phyloP scores from a whole-genome alignment of 2,329 filamentous ascomycete species.

The Botrytis squamosa region DNA sequence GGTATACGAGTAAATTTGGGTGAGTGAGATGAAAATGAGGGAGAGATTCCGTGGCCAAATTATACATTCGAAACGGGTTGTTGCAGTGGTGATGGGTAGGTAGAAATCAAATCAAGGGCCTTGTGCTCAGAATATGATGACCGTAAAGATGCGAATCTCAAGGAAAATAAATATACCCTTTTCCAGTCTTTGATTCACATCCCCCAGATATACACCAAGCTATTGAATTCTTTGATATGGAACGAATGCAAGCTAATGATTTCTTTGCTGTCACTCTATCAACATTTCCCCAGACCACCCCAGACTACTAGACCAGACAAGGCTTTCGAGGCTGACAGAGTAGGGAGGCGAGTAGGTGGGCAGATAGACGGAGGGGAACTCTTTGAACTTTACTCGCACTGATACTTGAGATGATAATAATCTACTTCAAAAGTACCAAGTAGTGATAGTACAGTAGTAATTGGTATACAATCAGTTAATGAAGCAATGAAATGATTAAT shows the following conservation, averaged over 20 bases:
- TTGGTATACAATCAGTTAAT: not conserved
- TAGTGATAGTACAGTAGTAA: no score
- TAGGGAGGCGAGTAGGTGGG: not conserved
- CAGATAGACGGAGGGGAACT: no score
- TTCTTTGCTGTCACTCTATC: not conserved
- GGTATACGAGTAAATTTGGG: not conserved
- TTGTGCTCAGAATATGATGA: not conserved
- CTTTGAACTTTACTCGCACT: no score
- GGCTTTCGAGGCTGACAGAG: conserved; percentile 10
- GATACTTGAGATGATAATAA: not conserved
- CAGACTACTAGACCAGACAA: not conserved
- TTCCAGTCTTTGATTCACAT: not conserved
- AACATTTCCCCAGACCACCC: not conserved
- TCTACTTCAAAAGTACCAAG: not conserved
- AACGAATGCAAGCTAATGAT: not conserved
- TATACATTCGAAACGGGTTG: not conserved
- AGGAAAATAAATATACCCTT: not conserved
- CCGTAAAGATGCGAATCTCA: not conserved
- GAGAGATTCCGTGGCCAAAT: not conserved
- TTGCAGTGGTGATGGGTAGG: not conserved
- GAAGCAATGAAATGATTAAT: not conserved
- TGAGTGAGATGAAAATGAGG: not conserved
- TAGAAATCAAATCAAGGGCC: not conserved
- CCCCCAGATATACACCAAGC: not conserved
- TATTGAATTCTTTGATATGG: not conserved